A percentile compares a stretch with the other conserved stretches of the same genome.
These are phyloP conservation scores for Blastobotrys aristatus DNA, from an alignment of 1,139 yeast genomes.

Conservation along the genomic window DNA sequence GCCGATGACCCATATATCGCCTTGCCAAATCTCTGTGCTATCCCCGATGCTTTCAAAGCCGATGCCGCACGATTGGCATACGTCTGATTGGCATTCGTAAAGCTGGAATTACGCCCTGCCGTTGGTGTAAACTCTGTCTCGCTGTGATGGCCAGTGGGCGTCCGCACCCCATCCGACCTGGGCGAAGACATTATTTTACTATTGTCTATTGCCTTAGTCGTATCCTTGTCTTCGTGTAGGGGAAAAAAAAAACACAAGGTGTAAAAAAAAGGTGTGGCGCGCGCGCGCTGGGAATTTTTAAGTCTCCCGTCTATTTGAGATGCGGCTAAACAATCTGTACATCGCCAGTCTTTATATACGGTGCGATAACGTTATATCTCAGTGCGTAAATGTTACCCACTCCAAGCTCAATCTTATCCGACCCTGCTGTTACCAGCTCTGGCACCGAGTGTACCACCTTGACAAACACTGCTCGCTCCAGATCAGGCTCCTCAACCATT, in stretches of 20 bases:
- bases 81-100: constrained; percentile 7
- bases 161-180: constrained; percentile 4
- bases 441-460: constrained; percentile 46
- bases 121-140: not conserved
- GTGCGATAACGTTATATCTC: constrained; percentile 52
- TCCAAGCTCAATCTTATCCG: constrained; percentile 60
- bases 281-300: not conserved
- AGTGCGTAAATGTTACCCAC: constrained; percentile 71
- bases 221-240: too few relatives aligned
- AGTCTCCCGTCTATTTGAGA: not conserved
- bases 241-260: too few relatives aligned
- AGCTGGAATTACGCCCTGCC: not conserved
- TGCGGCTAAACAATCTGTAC: constrained; percentile 27
- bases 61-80: constrained; percentile 27
- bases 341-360: constrained; percentile 17
- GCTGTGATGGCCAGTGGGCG: constrained; percentile 2
- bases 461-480: constrained; percentile 71
- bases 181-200: constrained; percentile 8
- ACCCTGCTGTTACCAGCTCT: constrained; percentile 31
- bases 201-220: too few relatives aligned
- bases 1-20: constrained; percentile 25
- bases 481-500: constrained; percentile 76
- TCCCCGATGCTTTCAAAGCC: constrained; percentile 27
- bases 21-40: constrained; percentile 32
- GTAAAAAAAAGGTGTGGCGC: too few relatives aligned